Percentiles rank a stretch among this genome's conserved stretches.
Conservation (phyloP, 2,329 filamentous ascomycete species). For the Fusarium chlamydosporum region DNA sequence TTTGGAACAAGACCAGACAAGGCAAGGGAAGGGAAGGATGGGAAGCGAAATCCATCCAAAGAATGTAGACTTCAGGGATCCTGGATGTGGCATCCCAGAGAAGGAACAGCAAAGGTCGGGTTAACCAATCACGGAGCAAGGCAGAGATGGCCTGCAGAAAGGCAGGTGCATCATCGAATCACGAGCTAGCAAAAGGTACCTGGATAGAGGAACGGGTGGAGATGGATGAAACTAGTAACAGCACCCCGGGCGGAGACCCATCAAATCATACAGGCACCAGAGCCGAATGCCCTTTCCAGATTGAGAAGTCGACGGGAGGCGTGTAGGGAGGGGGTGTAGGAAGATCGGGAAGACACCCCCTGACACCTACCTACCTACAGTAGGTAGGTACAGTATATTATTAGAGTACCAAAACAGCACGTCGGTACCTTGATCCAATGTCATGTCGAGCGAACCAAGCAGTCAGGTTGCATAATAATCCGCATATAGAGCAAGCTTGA, state of each 20-base stretch:
- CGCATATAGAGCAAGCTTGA: no score
- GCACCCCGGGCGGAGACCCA: constrained; percentile 11
- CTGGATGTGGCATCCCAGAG: constrained; percentile 13
- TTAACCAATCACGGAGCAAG: constrained; percentile 34
- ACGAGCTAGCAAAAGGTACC: constrained; percentile 22
- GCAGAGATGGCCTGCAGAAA: constrained; percentile 43
- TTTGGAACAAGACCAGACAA: constrained; percentile 8
- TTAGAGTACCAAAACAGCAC: no score
- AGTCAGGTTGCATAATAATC: no score
- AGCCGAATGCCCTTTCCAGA: constrained; percentile 39
- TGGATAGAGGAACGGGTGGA: constrained; percentile 41
- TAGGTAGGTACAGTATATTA: no score
- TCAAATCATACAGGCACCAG: constrained; percentile 43
- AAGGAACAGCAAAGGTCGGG: neutral
- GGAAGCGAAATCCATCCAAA: neutral
- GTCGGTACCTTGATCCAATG: no score
- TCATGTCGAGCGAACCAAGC: no score
- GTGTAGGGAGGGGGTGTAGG: no score
- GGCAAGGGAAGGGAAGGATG: neutral
- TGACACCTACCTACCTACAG: no score
- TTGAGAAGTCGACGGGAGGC: no score
- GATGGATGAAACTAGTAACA: constrained; percentile 14
- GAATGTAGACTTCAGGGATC: neutral
- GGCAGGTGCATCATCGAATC: constrained; percentile 31
- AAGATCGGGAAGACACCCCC: no score